phyloP scores from a whole-genome alignment of 2,329 filamentous ascomycete species.

The Colletotrichum noveboracense region DNA sequence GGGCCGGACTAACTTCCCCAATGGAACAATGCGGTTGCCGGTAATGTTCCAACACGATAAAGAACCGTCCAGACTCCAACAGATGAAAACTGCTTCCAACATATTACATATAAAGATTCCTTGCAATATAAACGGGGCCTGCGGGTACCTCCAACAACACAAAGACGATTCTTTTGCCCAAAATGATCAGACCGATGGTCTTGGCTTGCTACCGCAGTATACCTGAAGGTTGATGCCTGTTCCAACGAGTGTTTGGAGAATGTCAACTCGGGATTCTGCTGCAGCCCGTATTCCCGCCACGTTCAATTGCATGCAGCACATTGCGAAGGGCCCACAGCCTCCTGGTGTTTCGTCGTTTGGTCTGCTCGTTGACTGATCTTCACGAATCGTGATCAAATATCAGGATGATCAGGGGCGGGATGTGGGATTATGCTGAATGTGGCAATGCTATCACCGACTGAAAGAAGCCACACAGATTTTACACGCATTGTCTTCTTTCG shows the following conservation, averaged over 20 bases:
- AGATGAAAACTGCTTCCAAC: background rate
- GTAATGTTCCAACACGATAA: background rate
- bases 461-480: background rate
- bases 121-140: background rate
- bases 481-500: background rate
- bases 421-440: background rate
- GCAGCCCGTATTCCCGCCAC: background rate
- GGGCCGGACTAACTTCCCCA: background rate
- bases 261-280: background rate
- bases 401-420: background rate
- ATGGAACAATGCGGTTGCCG: background rate
- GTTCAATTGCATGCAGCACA: background rate
- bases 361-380: background rate
- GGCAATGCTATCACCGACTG: background rate
- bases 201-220: background rate
- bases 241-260: background rate
- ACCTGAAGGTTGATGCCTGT: background rate
- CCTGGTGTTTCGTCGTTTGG: background rate
- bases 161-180: background rate
- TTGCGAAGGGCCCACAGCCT: background rate
- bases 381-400: background rate
- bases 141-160: background rate
- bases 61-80: background rate
- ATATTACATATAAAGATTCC: background rate
- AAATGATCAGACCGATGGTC: background rate